phyloP scores from a whole-genome alignment of 352 stramenopile species.

The Phytophthora multivora region DNA sequence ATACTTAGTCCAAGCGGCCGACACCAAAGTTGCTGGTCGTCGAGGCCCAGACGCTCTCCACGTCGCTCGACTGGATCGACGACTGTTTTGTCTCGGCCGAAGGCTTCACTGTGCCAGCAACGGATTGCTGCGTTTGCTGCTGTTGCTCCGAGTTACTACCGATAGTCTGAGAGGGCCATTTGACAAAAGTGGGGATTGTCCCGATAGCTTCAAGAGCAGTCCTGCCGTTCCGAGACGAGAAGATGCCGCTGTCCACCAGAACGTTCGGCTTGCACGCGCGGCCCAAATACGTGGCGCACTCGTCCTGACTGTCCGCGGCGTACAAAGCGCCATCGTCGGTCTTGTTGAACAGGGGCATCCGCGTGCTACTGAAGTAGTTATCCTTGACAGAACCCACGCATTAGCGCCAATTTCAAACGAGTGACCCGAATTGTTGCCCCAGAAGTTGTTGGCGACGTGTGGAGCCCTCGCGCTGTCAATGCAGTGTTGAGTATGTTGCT shows the following conservation, averaged over 20 bases:
- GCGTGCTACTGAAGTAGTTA: slow-evolving; percentile 50
- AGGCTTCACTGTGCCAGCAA: background rate
- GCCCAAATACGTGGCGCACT: slow-evolving; percentile 23
- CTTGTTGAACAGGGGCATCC: slow-evolving; percentile 13
- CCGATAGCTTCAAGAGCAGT: slow-evolving; percentile 24
- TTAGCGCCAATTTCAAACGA: slow-evolving; percentile 42
- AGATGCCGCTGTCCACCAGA: slow-evolving; percentile 23
- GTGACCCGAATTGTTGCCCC: slow-evolving; percentile 42
- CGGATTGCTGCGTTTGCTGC: background rate
- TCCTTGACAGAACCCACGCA: slow-evolving; percentile 41
- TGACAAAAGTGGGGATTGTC: slow-evolving; percentile 3
- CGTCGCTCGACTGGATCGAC: slow-evolving; percentile 7
- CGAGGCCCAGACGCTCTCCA: slow-evolving; percentile 17
- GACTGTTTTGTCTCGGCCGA: background rate
- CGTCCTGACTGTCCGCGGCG: slow-evolving; percentile 3
- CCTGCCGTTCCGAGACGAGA: slow-evolving; percentile 15
- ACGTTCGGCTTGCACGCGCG: slow-evolving; percentile 27
- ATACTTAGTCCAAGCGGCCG: slow-evolving; percentile 20
- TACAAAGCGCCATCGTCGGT: slow-evolving; percentile 24
- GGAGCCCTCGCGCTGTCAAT: no score
- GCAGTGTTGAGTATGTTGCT: no score
- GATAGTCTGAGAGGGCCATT: background rate
- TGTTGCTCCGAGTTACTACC: background rate
- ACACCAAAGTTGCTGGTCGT: slow-evolving; percentile 28
- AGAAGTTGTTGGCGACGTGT: slow-evolving; percentile 49